Percentiles rank a stretch among this genome's conserved stretches.
Evolutionary conservation across 2,329 filamentous ascomycete genomes (phyloP).

Genomic region (Colletotrichum scovillei): DNA sequence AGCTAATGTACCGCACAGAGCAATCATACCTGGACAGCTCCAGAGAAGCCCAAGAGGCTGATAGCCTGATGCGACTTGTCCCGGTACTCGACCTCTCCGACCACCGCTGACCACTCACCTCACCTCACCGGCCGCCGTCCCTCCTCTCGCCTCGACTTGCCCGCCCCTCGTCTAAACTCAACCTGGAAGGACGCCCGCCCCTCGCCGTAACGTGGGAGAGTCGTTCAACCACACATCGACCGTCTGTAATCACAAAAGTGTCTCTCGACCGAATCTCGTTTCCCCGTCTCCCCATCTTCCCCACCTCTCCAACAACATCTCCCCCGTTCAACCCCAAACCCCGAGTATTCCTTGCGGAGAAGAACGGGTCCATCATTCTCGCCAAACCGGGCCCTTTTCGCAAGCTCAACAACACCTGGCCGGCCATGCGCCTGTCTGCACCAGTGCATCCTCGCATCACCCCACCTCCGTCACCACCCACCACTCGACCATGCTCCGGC

Average conservation of each 20-base stretch:
- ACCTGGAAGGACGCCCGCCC: neutral
- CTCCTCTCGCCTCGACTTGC: conserved; percentile 17
- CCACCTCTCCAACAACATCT: conserved; percentile 22
- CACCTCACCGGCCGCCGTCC: neutral
- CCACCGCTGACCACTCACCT: conserved; percentile 2
- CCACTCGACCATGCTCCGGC: conserved; percentile 7
- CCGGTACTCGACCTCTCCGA: conserved; percentile 19
- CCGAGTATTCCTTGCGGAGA: conserved; percentile 29
- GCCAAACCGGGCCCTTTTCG: conserved; percentile 28
- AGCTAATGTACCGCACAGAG: neutral
- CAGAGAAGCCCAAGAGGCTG: conserved; percentile 4
- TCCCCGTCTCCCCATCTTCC: neutral
- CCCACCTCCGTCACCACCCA: conserved; percentile 24
- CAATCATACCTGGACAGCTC: neutral
- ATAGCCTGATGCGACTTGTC: conserved; percentile 24
- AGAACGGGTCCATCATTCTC: conserved; percentile 18
- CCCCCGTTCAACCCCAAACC: conserved; percentile 25
- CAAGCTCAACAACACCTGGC: conserved; percentile 9
- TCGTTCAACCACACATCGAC: neutral
- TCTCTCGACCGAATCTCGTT: neutral
- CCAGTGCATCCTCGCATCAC: neutral
- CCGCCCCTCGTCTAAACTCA: neutral
- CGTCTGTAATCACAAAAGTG: neutral
- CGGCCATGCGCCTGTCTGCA: neutral
- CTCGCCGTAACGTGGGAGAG: neutral